Base-by-base conservation (phyloP, 2,329 filamentous ascomycete species). In the Cercospora zeae-maydis region DNA sequence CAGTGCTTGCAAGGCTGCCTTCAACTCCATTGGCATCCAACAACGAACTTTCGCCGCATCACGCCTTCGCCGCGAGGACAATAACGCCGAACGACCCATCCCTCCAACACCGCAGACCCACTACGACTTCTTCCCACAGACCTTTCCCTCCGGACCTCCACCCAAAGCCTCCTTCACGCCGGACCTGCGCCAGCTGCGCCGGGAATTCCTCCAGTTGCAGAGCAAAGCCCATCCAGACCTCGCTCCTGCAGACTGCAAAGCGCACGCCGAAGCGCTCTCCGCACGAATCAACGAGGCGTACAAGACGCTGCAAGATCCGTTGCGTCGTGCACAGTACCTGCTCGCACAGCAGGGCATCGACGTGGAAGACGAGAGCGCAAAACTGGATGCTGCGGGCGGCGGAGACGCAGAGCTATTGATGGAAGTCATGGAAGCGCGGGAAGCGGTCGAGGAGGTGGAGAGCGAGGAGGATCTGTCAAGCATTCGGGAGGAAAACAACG, bases 201-300 rank as follows among this genome's bases (percentile, higher is more conserved):
- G 85, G 67, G 95, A 99, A 75, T 98, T 96, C 79, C 86, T 98
- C 13, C 84, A 86, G 64, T 84, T 97, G 0, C 95, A 99, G 78
- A 85, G 87, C 16, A 82, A 83, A 47, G 85, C 89, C 10, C 91
- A 95, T 76, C 91, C 91, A 0, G 91, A 95, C 75, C 80, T 88
- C 64, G 79, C 80, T 21, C 75, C 79, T 0, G 70, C 73, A n/a
- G 71, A 78, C 3, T 73, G 79, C 37, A 86, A 86, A 70, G 78
- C 79, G 42, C 80, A 83, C 53, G 92, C 92, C 19, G 91, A 96
- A 76, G 89, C 87, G 0, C 81, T 88, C n/a, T 95, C 90, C 9
- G 85, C 91, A 7, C 84, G 86, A 27, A 93, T 98, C 76, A 98
- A 98, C 81, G 88, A 92, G 68, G 95, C 95, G 0, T 98, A 96